These are phyloP conservation scores for Allantophomopsis cytisporea DNA, from an alignment of 2,329 filamentous ascomycete genomes.

Conservation along the genomic window DNA sequence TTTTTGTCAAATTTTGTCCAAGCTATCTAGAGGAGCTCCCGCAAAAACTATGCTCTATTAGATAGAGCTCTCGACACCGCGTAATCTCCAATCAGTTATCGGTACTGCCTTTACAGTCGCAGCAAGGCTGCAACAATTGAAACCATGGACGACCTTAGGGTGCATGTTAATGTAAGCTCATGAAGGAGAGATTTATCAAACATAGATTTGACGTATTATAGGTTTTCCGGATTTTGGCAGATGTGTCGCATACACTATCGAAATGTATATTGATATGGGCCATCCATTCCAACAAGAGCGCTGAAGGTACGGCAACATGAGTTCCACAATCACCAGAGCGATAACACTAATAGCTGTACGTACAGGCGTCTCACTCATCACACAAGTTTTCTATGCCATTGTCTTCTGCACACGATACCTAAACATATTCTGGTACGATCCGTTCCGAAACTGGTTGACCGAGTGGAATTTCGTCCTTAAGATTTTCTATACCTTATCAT, in stretches of 20 bases:
- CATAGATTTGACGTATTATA: conserved; percentile 2
- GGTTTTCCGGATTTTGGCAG: conserved; percentile 64
- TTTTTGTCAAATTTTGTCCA: too few relatives aligned
- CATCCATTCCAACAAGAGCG: conserved; percentile 77
- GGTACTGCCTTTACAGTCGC: too few relatives aligned
- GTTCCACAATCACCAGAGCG: too few relatives aligned
- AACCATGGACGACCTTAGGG: too few relatives aligned
- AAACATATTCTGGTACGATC: conserved; percentile 52
- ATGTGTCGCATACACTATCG: conserved; percentile 72
- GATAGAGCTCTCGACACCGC: too few relatives aligned
- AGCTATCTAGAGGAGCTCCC: too few relatives aligned
- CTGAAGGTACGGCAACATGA: conserved; percentile 46
- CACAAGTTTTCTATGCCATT: conserved; percentile 71
- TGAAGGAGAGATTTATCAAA: too few relatives aligned
- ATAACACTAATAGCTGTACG: neutral
- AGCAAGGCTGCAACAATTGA: too few relatives aligned
- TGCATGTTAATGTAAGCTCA: too few relatives aligned
- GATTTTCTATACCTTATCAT: conserved; percentile 74
- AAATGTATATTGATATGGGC: conserved; percentile 86
- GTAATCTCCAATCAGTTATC: too few relatives aligned
- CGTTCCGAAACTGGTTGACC: conserved; percentile 19
- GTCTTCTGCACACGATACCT: conserved; percentile 84
- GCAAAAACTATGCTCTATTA: too few relatives aligned
- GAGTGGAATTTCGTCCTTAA: conserved; percentile 74
- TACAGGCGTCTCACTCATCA: conserved; percentile 76